These are phyloP conservation scores for Epichloe sibirici DNA, from an alignment of 2,329 filamentous ascomycete genomes.

Conservation along the genomic window DNA sequence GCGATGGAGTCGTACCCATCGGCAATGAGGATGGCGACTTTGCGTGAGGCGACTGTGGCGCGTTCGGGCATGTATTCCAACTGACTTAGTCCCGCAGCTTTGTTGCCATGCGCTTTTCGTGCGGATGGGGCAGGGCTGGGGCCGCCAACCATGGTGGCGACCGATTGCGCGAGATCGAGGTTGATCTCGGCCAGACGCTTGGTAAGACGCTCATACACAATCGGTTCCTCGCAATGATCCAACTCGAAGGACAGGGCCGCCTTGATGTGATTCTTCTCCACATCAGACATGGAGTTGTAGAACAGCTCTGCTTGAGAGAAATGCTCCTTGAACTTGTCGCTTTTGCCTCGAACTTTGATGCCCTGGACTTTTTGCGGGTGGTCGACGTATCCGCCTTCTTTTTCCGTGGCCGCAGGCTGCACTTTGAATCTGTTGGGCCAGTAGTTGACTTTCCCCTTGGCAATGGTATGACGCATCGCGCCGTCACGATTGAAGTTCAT, in stretches of 20 bases:
- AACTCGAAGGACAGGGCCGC: slow-evolving; percentile 66
- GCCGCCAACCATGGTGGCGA: slow-evolving; percentile 59
- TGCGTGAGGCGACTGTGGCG: slow-evolving; percentile 57
- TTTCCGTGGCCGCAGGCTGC: slow-evolving; percentile 50
- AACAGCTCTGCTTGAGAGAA: slow-evolving; percentile 70
- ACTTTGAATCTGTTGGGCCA: slow-evolving; percentile 30
- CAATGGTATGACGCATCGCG: slow-evolving; percentile 6
- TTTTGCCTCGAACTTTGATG: slow-evolving; percentile 57
- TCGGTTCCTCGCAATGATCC: slow-evolving; percentile 68
- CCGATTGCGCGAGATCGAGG: slow-evolving; percentile 52
- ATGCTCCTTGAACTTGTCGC: slow-evolving; percentile 67
- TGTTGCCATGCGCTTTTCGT: slow-evolving; percentile 52
- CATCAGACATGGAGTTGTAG: slow-evolving; percentile 60
- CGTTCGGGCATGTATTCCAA: slow-evolving; percentile 50
- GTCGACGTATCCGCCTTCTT: slow-evolving; percentile 58
- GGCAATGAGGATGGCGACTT: slow-evolving; percentile 63
- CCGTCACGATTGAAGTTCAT: slow-evolving; percentile 64
- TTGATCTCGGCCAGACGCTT: slow-evolving; percentile 62
- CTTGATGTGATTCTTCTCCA: slow-evolving; percentile 59
- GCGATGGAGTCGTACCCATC: slow-evolving; percentile 61
- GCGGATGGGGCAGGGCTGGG: slow-evolving; percentile 39
- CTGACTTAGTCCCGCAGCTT: slow-evolving; percentile 56
- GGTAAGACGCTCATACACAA: slow-evolving; percentile 62
- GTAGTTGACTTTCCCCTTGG: slow-evolving; percentile 7
- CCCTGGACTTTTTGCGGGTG: slow-evolving; percentile 51